Evolutionary conservation across 345 rosid genomes (phyloP), one percentile per base, ranked within the genome.

Genomic region (Pistacia atlantica): DNA sequence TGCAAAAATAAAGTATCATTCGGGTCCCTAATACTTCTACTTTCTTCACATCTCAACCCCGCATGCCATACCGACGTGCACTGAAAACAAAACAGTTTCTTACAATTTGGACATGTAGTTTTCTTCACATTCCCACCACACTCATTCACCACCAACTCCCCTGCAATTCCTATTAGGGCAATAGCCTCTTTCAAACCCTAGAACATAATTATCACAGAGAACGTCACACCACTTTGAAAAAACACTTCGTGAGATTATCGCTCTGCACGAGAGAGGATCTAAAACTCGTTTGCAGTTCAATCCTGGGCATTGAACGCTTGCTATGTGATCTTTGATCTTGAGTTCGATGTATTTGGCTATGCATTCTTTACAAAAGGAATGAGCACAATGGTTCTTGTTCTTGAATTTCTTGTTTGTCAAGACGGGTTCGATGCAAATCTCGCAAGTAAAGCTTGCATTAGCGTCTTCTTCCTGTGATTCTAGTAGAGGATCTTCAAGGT

Each of bases 111-210:
- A 42, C 86, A 83, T 13, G 64, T 45, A 18, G 22, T 46, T 72
- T 75, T 83, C 73, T 75, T 80, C 76, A 75, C 69, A 12, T 38
- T 78, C 13, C 76, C 75, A 51, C 76, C 75, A 51, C 86, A 78
- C 70, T 83, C 83, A 38, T 83, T 78, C 78, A 80, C 38, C 57
- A 83, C 62, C 82, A 83, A 68, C 11, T 35, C 73, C 4, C 65
- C 54, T n/a, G 75, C 86, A 83, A 63, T 80, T 74, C 35, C 18
- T 71, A 65, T 83, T 55, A 3, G 86, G 86, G 65, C 86, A 83
- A 48, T 78, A 83, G 73, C 82, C 45, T 17, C 73, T 77, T n/a
- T 80, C 75, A 52, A 56, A 42, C 28, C 70, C 46, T 63, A 57
- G 60, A 25, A 78, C 66, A 11, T 31, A 8, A 0, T 77, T 71